Evolutionary conservation across 2,329 filamentous ascomycete species (phyloP), one percentile per base, ranked within the genome.

Genomic region (Fusarium paranaense): DNA sequence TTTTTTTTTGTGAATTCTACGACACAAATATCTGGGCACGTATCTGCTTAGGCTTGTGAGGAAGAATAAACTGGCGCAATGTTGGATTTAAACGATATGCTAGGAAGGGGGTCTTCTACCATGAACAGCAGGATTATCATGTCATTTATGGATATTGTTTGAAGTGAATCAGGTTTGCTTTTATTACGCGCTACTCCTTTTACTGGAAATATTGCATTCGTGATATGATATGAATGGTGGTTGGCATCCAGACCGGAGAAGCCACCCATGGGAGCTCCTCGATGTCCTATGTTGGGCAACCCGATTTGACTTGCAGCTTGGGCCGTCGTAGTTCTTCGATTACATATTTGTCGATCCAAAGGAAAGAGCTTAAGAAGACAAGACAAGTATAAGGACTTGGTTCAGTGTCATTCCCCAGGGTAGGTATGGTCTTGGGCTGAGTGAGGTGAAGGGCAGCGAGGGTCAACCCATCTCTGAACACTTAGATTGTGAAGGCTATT

Each of bases 41-140:
- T 67, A 33, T 27, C 40, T 42, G 27, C 38, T 42, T 30, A 35
- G 56, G 42, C 42, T 62, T 58, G 33, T 33, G 27, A 50, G 72
- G 57, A 57, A 54, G 38, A 27, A n/a, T 37, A 57, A 40, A 54
- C 27, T 54, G 47, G 59, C n/a, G 64, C 45, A 42, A 32, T 50
- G 7, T 70, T 72, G 72, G 72, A 74, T 70, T 56, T 33, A 63
- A 42, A 63, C 52, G 61, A 59, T 68, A 71, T 33, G 64, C 50
- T 56, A 58, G 18, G 65, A 69, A 18, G 58, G 20, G 40, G 14
- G 22, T 45, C 47, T 32, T 22, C n/a, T 45, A 47, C 56, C 40
- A 58, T 40, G 25, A 58, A 58, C 16, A 58, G 56, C 16, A 58
- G 13, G 56, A 40, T 38, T 58, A 54, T 32, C 47, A 54, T 32